Evolutionary conservation across 179 eudicot species (phyloP).

Genomic region (Silene vulgaris): DNA sequence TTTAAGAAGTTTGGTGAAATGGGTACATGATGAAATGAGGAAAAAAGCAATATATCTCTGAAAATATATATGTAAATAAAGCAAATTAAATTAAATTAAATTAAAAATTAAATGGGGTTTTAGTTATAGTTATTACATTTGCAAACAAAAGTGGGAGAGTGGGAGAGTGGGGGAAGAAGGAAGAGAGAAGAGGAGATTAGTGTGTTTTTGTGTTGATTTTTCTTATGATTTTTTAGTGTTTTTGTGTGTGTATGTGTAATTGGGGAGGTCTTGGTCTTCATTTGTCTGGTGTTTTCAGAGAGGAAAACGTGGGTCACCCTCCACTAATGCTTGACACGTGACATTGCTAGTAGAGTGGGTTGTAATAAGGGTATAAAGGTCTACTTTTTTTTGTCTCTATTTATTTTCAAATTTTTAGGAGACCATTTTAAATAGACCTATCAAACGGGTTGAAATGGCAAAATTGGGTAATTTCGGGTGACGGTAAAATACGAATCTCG

Average conservation of each 20-base stretch:
- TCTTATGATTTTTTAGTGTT: neutral
- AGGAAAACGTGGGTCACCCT: conserved; percentile 1
- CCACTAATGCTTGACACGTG: neutral
- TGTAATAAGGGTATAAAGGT: neutral
- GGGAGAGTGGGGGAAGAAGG: neutral
- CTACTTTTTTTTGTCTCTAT: neutral
- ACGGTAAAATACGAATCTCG: too few relatives aligned
- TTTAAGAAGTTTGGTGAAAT: neutral
- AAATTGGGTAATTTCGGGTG: too few relatives aligned
- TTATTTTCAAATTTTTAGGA: too few relatives aligned
- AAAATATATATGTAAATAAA: too few relatives aligned
- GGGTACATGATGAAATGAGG: conserved; percentile 13
- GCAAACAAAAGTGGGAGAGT: too few relatives aligned
- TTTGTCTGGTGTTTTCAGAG: neutral
- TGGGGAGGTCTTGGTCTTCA: neutral
- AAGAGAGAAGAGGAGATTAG: neutral
- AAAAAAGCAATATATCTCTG: neutral
- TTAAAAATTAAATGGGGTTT: too few relatives aligned
- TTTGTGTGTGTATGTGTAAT: neutral
- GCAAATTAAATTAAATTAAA: too few relatives aligned
- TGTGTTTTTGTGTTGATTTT: neutral
- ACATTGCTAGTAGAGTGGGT: neutral
- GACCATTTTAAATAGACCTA: too few relatives aligned
- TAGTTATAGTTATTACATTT: too few relatives aligned
- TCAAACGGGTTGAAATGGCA: too few relatives aligned